Conservation (phyloP, 78 protist genomes). For the Creolimax fragrantissima region DNA sequence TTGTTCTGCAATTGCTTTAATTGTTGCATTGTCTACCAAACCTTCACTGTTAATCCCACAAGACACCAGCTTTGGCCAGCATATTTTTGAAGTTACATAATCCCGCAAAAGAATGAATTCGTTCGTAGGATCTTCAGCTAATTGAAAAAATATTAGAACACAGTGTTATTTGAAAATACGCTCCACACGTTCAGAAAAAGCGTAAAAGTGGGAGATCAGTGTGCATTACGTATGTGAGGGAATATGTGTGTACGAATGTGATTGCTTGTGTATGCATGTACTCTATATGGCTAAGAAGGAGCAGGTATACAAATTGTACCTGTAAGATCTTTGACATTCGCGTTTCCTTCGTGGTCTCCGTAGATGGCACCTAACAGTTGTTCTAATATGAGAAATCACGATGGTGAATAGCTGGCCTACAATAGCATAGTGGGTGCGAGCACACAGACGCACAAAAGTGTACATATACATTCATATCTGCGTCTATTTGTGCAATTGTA, state of each 20-base stretch:
- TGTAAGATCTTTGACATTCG: background rate
- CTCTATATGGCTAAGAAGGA: too few species aligned
- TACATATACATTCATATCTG: background rate
- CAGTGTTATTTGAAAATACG: too few species aligned
- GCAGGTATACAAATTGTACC: too few species aligned
- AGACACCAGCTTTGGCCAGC: background rate
- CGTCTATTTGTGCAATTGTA: background rate
- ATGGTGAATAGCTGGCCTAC: too few species aligned
- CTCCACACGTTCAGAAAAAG: too few species aligned
- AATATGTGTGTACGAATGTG: too few species aligned
- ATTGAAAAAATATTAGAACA: too few species aligned
- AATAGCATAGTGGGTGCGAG: too few species aligned
- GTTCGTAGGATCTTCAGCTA: background rate
- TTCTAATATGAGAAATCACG: too few species aligned
- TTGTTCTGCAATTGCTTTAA: background rate
- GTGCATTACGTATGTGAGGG: too few species aligned
- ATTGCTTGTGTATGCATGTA: too few species aligned
- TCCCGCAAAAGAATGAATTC: background rate
- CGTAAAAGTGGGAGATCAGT: too few species aligned
- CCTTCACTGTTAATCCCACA: background rate
- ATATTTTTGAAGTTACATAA: background rate
- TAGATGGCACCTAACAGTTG: background rate
- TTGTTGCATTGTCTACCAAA: background rate
- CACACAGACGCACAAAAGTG: background rate
- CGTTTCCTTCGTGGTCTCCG: background rate